phyloP scores from a whole-genome alignment of 345 rosid species.

The Lepidium aucheri region DNA sequence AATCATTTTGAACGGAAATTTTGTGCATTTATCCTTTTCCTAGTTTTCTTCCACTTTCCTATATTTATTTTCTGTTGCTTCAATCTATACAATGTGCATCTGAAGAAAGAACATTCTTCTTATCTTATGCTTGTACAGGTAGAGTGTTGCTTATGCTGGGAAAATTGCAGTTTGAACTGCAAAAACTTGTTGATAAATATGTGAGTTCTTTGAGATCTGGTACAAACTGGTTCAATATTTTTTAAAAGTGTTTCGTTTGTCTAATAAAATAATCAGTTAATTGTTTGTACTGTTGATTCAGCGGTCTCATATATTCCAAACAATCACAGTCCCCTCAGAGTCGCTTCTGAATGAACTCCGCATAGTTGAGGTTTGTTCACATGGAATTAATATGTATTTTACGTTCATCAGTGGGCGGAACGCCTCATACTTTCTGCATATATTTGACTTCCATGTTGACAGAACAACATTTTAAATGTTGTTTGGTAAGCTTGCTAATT shows the following conservation, averaged over 20 bases:
- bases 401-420: not conserved
- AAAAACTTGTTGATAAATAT: conserved; percentile 76
- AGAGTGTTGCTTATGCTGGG: conserved; percentile 77
- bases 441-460: not conserved
- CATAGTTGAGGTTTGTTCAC: conserved; percentile 81
- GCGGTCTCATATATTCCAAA: conserved; percentile 77
- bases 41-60: not conserved
- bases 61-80: not conserved
- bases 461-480: not conserved
- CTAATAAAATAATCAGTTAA: not conserved
- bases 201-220: conserved; percentile 41
- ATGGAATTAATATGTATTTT: conserved; percentile 3
- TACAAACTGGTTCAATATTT: not conserved
- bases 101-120: not conserved
- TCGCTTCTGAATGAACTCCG: conserved; percentile 96
- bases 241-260: not conserved
- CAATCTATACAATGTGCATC: not conserved
- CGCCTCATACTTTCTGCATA: not conserved
- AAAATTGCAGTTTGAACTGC: conserved; percentile 78
- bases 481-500: not conserved
- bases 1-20: not conserved
- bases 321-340: conserved; percentile 86
- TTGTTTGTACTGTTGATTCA: conserved; percentile 29
- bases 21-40: conserved; percentile 1
- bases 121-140: conserved; percentile 44